Conservation (phyloP, 495 filamentous ascomycete genomes). For the Neurospora intermedia region DNA sequence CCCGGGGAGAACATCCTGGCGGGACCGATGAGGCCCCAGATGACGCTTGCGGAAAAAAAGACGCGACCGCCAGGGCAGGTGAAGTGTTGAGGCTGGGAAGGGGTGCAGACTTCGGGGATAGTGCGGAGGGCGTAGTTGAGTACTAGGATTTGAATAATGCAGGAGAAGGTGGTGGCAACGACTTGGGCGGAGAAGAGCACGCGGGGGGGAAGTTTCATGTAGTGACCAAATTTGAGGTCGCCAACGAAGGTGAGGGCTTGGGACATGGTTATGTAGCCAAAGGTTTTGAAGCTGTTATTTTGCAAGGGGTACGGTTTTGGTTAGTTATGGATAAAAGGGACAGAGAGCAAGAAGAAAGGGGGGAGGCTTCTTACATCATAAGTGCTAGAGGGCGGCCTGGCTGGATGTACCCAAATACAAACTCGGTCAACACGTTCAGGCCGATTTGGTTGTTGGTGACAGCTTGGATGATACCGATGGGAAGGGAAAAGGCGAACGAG, state of each 20-base stretch:
- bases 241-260: constrained; percentile 44
- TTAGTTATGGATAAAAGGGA: neutral
- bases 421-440: constrained; percentile 60
- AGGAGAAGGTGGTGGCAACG: constrained; percentile 53
- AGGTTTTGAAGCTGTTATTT: constrained; percentile 52
- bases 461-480: constrained; percentile 51
- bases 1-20: constrained; percentile 57
- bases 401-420: constrained; percentile 59
- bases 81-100: constrained; percentile 50
- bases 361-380: constrained; percentile 40
- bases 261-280: constrained; percentile 59
- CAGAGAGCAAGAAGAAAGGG: neutral
- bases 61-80: constrained; percentile 58
- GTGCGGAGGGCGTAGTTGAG: constrained; percentile 54
- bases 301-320: neutral
- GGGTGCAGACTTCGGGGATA: constrained; percentile 51
- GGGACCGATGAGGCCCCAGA: constrained; percentile 62
- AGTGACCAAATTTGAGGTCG: constrained; percentile 53
- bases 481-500: constrained; percentile 43
- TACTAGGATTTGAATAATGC: constrained; percentile 54
- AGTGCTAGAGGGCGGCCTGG: constrained; percentile 54
- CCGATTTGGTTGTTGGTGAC: constrained; percentile 60
- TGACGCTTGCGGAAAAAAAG: constrained; percentile 58
- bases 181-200: constrained; percentile 61
- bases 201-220: constrained; percentile 60